phyloP scores from a whole-genome alignment of 257 asterid genomes.

The Petrea volubilis region DNA sequence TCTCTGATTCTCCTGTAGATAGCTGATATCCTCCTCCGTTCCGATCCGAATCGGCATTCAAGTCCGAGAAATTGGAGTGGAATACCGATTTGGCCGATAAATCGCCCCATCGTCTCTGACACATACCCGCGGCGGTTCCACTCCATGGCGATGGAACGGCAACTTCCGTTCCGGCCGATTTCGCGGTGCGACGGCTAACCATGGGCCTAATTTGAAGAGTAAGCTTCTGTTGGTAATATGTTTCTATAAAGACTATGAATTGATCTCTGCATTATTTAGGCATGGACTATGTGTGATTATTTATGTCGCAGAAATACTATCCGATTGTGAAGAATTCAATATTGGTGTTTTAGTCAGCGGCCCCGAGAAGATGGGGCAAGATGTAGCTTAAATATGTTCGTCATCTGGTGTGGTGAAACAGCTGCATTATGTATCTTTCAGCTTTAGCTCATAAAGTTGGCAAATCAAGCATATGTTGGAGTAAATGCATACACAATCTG shows the following conservation, averaged over 20 bases:
- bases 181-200: no score
- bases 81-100: no score
- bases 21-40: no score
- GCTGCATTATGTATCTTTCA: constrained; percentile 45
- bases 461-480: no score
- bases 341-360: constrained; percentile 49
- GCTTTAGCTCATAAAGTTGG: constrained; percentile 46
- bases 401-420: constrained; percentile 19
- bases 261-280: background rate
- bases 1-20: no score
- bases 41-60: no score
- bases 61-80: no score
- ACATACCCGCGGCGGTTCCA: no score
- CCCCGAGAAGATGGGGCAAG: constrained; percentile 52
- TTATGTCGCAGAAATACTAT: constrained; percentile 35
- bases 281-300: background rate
- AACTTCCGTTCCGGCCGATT: no score
- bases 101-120: no score
- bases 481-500: no score
- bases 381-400: constrained; percentile 50
- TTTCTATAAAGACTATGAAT: background rate
- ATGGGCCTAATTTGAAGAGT: constrained; percentile 54
- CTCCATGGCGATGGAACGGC: no score
- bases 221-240: constrained; percentile 8
- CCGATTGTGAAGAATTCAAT: constrained; percentile 24